Conservation (phyloP, 331 rosid species). For the Ulmus americana region DNA sequence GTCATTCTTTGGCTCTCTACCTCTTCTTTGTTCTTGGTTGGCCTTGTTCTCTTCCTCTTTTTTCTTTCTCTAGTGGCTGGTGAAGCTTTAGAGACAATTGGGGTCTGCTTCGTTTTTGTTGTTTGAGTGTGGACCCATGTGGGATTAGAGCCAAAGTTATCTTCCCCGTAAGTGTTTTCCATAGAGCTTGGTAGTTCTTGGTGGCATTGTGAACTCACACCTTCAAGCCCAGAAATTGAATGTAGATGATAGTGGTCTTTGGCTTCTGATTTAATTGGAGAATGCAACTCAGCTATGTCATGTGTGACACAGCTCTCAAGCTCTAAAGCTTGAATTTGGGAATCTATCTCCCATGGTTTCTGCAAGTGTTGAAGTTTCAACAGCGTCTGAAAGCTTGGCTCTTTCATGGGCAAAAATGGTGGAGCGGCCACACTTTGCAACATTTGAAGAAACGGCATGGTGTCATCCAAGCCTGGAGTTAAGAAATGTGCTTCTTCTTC, state of each 20-base stretch:
- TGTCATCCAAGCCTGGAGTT: constrained; percentile 46
- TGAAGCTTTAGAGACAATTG: constrained; percentile 24
- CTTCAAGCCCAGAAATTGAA: constrained; percentile 33
- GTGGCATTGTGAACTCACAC: constrained; percentile 38
- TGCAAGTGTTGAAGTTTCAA: constrained; percentile 52
- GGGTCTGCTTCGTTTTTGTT: constrained; percentile 22
- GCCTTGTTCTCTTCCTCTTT: constrained; percentile 74
- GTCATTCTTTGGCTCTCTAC: constrained; percentile 94
- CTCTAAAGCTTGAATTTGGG: constrained; percentile 41
- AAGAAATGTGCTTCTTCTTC: constrained; percentile 34
- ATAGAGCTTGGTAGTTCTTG: constrained; percentile 28
- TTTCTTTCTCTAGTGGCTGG: constrained; percentile 40
- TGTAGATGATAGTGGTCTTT: constrained; percentile 33
- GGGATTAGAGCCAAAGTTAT: constrained; percentile 11
- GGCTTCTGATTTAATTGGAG: constrained; percentile 64
- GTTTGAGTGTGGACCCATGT: constrained; percentile 19
- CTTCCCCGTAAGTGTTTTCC: constrained; percentile 15
- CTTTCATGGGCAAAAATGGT: constrained; percentile 46
- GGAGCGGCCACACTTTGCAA: constrained; percentile 63
- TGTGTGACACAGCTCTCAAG: constrained; percentile 66
- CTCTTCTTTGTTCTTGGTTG: constrained; percentile 76
- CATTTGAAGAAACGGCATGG: constrained; percentile 84
- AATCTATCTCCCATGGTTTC: constrained; percentile 55
- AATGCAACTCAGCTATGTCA: constrained; percentile 42
- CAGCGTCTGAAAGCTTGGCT: constrained; percentile 65